phyloP scores from a whole-genome alignment of 106 monocot genomes.

The Platanthera zijinensis region DNA sequence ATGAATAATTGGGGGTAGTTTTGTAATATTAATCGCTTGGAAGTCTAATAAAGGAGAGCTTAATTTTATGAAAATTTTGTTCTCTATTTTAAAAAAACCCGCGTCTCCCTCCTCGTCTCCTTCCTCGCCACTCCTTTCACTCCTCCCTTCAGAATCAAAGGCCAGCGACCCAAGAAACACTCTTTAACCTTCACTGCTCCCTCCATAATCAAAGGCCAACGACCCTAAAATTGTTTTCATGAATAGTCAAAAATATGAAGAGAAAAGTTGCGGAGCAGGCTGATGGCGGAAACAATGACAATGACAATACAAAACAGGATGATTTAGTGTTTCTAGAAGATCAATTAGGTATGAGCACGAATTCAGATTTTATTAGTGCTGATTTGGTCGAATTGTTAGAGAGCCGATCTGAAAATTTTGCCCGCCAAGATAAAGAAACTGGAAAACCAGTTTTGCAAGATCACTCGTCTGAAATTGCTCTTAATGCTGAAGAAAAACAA shows the following conservation, averaged over 20 bases:
- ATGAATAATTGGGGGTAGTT: too few species aligned
- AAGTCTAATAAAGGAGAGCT: too few species aligned
- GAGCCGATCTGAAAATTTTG: neutral
- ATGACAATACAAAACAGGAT: neutral
- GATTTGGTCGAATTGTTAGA: neutral
- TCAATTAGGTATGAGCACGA: neutral
- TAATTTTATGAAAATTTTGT: too few species aligned
- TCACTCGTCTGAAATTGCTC: neutral
- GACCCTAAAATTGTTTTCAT: neutral
- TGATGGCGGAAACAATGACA: neutral
- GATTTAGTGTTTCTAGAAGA: neutral
- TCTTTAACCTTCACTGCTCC: too few species aligned
- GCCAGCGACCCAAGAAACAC: neutral
- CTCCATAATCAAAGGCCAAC: neutral
- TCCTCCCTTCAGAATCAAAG: neutral
- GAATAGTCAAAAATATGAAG: conserved; percentile 27
- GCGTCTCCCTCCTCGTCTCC: too few species aligned
- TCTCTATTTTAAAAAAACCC: too few species aligned
- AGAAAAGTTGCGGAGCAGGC: neutral
- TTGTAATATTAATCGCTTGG: too few species aligned
- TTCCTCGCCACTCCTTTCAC: too few species aligned
- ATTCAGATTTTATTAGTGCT: neutral
- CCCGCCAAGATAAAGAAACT: neutral
- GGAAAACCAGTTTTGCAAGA: neutral
- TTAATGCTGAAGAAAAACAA: neutral